These are phyloP conservation scores for Aspergillus bridgeri DNA, from an alignment of 495 filamentous ascomycete species.

Conservation along the genomic window DNA sequence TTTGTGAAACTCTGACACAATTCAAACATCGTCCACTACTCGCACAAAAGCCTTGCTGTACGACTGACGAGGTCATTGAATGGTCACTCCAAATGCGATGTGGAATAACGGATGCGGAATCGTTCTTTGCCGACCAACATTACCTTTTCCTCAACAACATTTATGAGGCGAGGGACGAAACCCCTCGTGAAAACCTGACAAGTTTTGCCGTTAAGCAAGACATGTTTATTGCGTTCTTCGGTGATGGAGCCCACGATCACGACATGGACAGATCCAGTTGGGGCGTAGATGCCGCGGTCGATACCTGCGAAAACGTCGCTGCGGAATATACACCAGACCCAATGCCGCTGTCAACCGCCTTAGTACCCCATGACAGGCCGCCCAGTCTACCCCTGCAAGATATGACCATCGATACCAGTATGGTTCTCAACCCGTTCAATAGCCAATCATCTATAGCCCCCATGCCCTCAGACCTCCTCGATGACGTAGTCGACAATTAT, in stretches of 20 bases:
- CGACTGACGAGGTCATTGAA: background rate
- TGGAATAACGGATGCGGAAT: slow-evolving; percentile 14
- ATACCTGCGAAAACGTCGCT: background rate
- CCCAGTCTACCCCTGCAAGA: no score
- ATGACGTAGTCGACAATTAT: no score
- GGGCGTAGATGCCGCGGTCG: background rate
- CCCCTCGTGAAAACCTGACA: slow-evolving; percentile 9
- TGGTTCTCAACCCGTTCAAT: no score
- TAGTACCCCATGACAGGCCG: no score
- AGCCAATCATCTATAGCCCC: no score
- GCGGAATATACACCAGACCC: background rate
- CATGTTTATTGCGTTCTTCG: slow-evolving; percentile 18
- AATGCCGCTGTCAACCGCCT: no score
- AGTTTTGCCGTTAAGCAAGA: slow-evolving; percentile 18
- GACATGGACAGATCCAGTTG: background rate
- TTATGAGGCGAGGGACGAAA: slow-evolving; percentile 13
- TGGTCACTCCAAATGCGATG: slow-evolving; percentile 15
- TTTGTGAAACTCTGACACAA: background rate
- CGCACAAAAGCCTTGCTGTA: slow-evolving; percentile 1
- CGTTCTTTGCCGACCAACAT: slow-evolving; percentile 15
- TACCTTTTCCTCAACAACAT: slow-evolving; percentile 24
- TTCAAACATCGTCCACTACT: background rate
- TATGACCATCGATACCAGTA: no score
- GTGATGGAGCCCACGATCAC: background rate
- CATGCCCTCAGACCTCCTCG: no score